phyloP scores from a whole-genome alignment of 192 early-diverging fungal genomes.

The Chytriomyces confervae region DNA sequence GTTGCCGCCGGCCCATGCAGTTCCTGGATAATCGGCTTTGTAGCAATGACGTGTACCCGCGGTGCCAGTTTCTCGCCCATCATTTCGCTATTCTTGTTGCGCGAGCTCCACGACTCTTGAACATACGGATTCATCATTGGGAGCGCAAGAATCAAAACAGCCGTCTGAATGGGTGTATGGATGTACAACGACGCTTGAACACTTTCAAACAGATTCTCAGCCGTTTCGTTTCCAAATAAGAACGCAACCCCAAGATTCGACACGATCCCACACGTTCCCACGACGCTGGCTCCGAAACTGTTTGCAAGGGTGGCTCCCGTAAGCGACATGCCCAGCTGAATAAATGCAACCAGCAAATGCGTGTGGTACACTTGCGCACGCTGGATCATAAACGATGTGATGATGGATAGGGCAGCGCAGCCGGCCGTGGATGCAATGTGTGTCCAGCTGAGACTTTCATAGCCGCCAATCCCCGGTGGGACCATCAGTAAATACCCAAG shows the following conservation, averaged over 20 bases:
- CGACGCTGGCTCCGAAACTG: not conserved
- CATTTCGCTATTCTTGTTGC: no score
- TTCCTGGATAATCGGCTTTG: no score
- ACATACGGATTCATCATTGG: not conserved
- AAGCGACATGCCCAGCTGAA: not conserved
- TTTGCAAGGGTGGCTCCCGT: not conserved
- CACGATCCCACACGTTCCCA: not conserved
- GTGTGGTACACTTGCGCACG: not conserved
- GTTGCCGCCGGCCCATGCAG: no score
- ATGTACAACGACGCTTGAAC: not conserved
- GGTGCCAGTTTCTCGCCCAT: no score
- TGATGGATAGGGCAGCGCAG: not conserved
- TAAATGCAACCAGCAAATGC: slow-evolving; percentile 1
- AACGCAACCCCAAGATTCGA: not conserved
- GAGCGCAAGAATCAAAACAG: not conserved
- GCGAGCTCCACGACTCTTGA: no score
- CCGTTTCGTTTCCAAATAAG: not conserved
- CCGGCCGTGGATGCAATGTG: not conserved
- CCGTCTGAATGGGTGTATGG: not conserved
- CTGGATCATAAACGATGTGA: not conserved
- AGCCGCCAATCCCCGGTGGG: not conserved
- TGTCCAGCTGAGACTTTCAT: not conserved
- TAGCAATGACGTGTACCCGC: no score
- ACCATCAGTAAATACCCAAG: slow-evolving; percentile 3
- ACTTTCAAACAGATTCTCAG: not conserved